Evolutionary conservation across 148 eudicot genomes (phyloP).

Genomic region (Fagopyrum tataricum): DNA sequence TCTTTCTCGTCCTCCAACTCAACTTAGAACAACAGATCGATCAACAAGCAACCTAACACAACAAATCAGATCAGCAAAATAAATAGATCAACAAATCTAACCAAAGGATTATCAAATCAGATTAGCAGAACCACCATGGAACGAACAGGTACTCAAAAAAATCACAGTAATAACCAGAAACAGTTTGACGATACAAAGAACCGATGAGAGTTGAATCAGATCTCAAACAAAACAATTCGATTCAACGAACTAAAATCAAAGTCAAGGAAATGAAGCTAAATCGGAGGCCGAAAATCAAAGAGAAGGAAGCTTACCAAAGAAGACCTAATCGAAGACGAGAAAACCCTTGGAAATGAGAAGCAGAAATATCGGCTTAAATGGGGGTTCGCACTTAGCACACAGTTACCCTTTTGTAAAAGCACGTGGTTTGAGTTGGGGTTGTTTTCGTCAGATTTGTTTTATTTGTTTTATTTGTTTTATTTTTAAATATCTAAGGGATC

Average conservation of each 20-base stretch:
- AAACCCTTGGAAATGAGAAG: not conserved
- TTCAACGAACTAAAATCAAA: not conserved
- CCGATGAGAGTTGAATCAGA: not conserved
- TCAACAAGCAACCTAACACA: not conserved
- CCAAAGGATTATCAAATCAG: not conserved
- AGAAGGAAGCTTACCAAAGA: not conserved
- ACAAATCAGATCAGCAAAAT: not conserved
- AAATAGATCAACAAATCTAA: not conserved
- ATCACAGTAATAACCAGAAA: not conserved
- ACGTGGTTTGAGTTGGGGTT: not conserved
- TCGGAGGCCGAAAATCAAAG: not conserved
- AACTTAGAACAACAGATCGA: not conserved
- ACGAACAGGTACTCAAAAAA: not conserved
- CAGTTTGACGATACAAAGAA: not conserved
- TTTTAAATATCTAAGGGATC: not conserved
- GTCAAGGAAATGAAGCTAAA: not conserved
- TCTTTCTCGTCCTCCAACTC: not conserved
- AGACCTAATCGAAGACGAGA: not conserved
- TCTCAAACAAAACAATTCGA: constrained; percentile 5
- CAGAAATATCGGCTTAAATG: not conserved
- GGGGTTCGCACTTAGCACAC: not conserved
- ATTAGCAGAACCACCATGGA: not conserved
- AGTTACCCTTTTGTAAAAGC: not conserved
- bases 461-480: not conserved
- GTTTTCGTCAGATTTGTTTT: not conserved